These are phyloP conservation scores for Pelagophyceae sp. DNA, from an alignment of 352 stramenopile genomes.

Conservation along the genomic window DNA sequence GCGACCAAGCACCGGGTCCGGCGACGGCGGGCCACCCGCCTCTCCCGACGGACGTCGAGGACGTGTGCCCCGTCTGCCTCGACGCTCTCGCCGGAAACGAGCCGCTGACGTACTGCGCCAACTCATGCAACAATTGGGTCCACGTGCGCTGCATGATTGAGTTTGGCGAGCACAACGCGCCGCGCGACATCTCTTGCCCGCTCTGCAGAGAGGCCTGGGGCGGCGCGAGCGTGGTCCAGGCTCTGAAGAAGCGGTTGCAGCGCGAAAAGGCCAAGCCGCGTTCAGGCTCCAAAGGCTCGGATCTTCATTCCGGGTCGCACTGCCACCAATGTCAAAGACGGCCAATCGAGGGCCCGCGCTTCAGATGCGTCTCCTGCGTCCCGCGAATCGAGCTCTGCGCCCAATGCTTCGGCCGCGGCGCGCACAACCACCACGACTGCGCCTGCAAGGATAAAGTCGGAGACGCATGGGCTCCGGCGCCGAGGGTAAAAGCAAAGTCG, in stretches of 20 bases:
- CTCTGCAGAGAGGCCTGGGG: slow-evolving; percentile 34
- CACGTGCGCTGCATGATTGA: slow-evolving; percentile 34
- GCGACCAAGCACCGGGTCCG: background rate
- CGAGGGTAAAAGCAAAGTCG: background rate
- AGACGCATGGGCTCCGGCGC: background rate
- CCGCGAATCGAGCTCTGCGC: background rate
- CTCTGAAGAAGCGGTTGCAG: background rate
- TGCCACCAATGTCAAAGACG: background rate
- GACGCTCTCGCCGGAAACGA: slow-evolving; percentile 32
- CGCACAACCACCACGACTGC: slow-evolving; percentile 1
- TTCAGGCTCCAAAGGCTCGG: background rate
- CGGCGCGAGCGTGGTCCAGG: background rate
- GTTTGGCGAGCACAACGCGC: slow-evolving; percentile 27
- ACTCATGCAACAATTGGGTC: slow-evolving; percentile 32
- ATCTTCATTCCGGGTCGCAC: background rate
- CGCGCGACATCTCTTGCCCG: slow-evolving; percentile 33
- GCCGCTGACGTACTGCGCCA: slow-evolving; percentile 33
- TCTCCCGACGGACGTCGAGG: slow-evolving; percentile 19
- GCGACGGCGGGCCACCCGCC: background rate
- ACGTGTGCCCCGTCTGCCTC: slow-evolving; percentile 38
- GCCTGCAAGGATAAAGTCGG: background rate
- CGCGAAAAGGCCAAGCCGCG: background rate
- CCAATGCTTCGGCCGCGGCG: background rate
- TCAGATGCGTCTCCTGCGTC: background rate
- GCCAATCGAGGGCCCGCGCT: background rate